Evolutionary conservation across 371 early-diverging fungal species (phyloP).

Genomic region (Mortierella sp.): DNA sequence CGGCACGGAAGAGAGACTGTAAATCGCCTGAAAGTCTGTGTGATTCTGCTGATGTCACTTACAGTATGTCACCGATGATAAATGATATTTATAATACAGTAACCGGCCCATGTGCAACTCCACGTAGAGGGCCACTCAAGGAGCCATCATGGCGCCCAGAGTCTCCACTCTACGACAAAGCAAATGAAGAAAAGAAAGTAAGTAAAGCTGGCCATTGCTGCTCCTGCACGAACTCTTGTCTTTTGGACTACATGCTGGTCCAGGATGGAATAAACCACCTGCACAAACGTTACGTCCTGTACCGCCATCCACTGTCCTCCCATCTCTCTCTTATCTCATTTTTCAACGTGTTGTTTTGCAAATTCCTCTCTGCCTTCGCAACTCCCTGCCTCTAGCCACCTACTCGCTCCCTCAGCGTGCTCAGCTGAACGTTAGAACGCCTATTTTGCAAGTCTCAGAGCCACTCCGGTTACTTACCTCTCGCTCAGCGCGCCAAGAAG

Average conservation of each 20-base stretch:
- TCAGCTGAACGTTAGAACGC: too few species aligned
- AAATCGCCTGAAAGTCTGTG: too few species aligned
- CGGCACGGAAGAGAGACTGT: too few species aligned
- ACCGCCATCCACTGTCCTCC: background rate
- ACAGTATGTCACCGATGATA: too few species aligned
- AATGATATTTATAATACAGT: too few species aligned
- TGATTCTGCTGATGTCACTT: too few species aligned
- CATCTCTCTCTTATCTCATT: background rate
- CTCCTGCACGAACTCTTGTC: constrained; percentile 41
- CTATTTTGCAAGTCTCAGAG: background rate
- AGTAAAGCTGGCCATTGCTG: background rate
- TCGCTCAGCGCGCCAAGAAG: background rate
- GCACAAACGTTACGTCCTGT: background rate
- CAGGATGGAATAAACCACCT: constrained; percentile 6
- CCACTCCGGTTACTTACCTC: background rate
- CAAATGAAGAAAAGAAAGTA: background rate
- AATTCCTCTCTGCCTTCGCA: too few species aligned
- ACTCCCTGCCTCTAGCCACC: too few species aligned
- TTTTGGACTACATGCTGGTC: constrained; percentile 9
- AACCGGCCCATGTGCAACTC: too few species aligned
- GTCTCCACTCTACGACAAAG: background rate
- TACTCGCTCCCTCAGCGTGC: too few species aligned
- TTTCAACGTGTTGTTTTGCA: too few species aligned
- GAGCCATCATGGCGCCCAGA: background rate
- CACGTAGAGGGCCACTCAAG: too few species aligned